These are phyloP conservation scores for Lentinus tigrinus DNA, from an alignment of 768 basidiomycete species.

Conservation along the genomic window DNA sequence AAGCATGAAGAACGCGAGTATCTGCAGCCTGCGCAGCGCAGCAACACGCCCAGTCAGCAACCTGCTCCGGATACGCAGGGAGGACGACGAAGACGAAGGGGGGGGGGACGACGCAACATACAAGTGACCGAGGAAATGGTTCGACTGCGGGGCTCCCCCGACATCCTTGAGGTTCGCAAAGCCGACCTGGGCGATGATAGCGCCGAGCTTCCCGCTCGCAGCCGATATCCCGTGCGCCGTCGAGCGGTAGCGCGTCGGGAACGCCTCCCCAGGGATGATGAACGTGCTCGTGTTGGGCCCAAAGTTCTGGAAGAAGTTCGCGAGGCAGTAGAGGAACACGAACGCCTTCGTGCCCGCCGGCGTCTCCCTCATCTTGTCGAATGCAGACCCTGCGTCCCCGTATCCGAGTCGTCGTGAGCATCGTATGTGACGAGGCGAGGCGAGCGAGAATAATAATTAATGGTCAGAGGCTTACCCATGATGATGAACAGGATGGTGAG, in stretches of 20 bases:
- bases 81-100: neutral
- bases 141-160: slow-evolving; percentile 46
- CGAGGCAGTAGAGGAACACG: slow-evolving; percentile 39
- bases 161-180: slow-evolving; percentile 70
- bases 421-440: no score
- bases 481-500: slow-evolving; percentile 33
- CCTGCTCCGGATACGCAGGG: no score
- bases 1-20: slow-evolving; percentile 86
- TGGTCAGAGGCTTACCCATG: slow-evolving; percentile 33
- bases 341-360: slow-evolving; percentile 27
- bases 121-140: slow-evolving; percentile 67
- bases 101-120: no score
- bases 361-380: slow-evolving; percentile 28
- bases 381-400: slow-evolving; percentile 31
- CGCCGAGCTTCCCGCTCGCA: slow-evolving; percentile 42
- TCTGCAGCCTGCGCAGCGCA: slow-evolving; percentile 57
- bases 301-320: slow-evolving; percentile 46
- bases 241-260: slow-evolving; percentile 42
- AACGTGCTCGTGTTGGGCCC: slow-evolving; percentile 42
- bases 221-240: slow-evolving; percentile 42
- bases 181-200: slow-evolving; percentile 43
- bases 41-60: neutral
- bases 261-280: slow-evolving; percentile 40
- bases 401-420: no score
- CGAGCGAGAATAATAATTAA: no score